phyloP scores from a whole-genome alignment of 345 rosid species.

The Orychophragmus violaceus region DNA sequence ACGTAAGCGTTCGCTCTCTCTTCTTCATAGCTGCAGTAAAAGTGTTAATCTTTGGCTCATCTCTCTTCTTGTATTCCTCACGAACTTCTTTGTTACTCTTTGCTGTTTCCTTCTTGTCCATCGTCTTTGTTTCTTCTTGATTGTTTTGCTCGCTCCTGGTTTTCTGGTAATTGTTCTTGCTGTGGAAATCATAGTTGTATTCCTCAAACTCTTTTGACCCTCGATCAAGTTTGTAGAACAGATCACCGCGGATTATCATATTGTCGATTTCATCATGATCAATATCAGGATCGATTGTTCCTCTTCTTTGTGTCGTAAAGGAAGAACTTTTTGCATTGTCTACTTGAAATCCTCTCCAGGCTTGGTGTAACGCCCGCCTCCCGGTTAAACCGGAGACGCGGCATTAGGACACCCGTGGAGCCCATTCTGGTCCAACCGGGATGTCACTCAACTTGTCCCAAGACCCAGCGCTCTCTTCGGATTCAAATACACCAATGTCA shows the following conservation, averaged over 20 bases:
- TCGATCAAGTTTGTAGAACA: conserved; percentile 72
- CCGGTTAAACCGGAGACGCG: too few relatives aligned
- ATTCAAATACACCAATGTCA: too few relatives aligned
- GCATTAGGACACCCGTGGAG: too few relatives aligned
- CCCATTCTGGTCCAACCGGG: too few relatives aligned
- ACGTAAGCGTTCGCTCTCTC: conserved; percentile 58
- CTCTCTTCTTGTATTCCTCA: conserved; percentile 27
- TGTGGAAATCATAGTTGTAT: conserved; percentile 62
- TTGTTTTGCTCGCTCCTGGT: conserved; percentile 24
- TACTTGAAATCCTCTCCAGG: conserved; percentile 36
- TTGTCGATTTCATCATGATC: conserved; percentile 71
- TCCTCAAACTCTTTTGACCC: conserved; percentile 79
- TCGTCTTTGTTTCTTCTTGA: conserved; percentile 31
- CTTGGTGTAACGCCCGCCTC: too few relatives aligned
- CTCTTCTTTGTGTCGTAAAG: conserved; percentile 18
- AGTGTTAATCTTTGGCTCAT: conserved; percentile 14
- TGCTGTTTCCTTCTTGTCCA: conserved; percentile 21
- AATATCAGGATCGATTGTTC: conserved; percentile 20
- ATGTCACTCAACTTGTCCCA: too few relatives aligned
- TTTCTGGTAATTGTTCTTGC: conserved; percentile 47
- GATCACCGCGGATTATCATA: conserved; percentile 73
- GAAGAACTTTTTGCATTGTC: not conserved
- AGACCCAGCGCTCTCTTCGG: too few relatives aligned
- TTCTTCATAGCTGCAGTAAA: conserved; percentile 25
- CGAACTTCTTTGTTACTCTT: conserved; percentile 27